These are phyloP conservation scores for Monosporascus sp. DNA, from an alignment of 2,329 filamentous ascomycete genomes.

Conservation along the genomic window DNA sequence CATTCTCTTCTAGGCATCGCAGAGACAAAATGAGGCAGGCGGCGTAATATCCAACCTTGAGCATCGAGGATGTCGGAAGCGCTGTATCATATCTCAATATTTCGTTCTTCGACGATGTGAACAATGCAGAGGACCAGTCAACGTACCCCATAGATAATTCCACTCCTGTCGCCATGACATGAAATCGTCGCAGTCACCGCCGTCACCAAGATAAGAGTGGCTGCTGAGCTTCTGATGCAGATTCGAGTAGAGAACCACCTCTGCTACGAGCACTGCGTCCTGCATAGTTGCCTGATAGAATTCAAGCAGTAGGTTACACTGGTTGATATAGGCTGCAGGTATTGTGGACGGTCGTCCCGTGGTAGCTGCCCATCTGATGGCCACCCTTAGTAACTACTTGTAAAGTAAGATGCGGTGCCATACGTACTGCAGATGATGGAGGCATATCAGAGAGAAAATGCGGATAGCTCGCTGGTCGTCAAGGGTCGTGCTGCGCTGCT, in stretches of 20 bases:
- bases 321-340: constrained; percentile 31
- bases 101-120: neutral
- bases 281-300: constrained; percentile 37
- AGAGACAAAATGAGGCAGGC: constrained; percentile 29
- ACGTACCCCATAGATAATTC: constrained; percentile 28
- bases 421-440: constrained; percentile 31
- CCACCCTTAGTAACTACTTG: neutral
- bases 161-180: constrained; percentile 29
- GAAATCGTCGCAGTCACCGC: constrained; percentile 28
- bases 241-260: constrained; percentile 32
- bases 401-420: neutral
- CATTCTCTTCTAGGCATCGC: constrained; percentile 24
- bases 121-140: neutral
- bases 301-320: constrained; percentile 34
- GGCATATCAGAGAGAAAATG: constrained; percentile 31
- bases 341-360: constrained; percentile 35
- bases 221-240: constrained; percentile 30
- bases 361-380: constrained; percentile 33
- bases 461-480: constrained; percentile 31
- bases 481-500: constrained; percentile 22
- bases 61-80: constrained; percentile 27
- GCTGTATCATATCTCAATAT: constrained; percentile 11
- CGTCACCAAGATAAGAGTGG: constrained; percentile 24
- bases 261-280: constrained; percentile 35
- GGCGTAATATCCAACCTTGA: constrained; percentile 28